phyloP scores from a whole-genome alignment of 768 basidiomycete species.

The Xerocomellus chrysenteron region DNA sequence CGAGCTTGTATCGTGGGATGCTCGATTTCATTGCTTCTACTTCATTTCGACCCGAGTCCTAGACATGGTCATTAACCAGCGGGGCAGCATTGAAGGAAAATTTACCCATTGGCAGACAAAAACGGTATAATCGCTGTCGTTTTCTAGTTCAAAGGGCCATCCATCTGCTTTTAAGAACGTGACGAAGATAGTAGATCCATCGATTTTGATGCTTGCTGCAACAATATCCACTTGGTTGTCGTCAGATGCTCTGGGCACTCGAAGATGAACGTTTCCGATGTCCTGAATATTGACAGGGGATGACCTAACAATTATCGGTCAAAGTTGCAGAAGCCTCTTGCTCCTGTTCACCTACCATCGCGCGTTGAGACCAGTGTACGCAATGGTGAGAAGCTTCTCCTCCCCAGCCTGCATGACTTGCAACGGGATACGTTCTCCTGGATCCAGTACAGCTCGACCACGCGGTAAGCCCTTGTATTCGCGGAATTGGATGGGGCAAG shows the following conservation, averaged over 20 bases:
- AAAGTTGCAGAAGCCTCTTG: background rate
- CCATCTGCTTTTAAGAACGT: conserved; percentile 58
- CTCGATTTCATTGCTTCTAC: conserved; percentile 38
- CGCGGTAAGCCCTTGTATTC: conserved; percentile 75
- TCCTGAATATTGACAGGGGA: conserved; percentile 89
- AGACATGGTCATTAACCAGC: conserved; percentile 25
- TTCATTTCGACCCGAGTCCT: conserved; percentile 47
- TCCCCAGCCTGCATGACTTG: conserved; percentile 63
- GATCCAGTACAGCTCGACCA: conserved; percentile 57
- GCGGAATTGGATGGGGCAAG: conserved; percentile 70
- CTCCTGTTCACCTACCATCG: conserved; percentile 60
- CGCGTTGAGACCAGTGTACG: conserved; percentile 81
- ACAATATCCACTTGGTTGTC: conserved; percentile 52
- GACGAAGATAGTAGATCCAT: conserved; percentile 90
- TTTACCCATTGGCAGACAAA: conserved; percentile 73
- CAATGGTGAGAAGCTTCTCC: conserved; percentile 78
- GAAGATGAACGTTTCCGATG: conserved; percentile 80
- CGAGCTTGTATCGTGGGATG: conserved; percentile 52
- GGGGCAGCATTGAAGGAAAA: background rate
- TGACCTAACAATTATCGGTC: conserved; percentile 56
- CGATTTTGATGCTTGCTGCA: conserved; percentile 74
- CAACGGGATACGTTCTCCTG: conserved; percentile 69
- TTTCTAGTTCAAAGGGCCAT: conserved; percentile 93
- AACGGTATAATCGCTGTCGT: conserved; percentile 74
- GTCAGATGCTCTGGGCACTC: conserved; percentile 48